Conservation (phyloP, 352 stramenopile genomes). For the Phytopythium montanum region DNA sequence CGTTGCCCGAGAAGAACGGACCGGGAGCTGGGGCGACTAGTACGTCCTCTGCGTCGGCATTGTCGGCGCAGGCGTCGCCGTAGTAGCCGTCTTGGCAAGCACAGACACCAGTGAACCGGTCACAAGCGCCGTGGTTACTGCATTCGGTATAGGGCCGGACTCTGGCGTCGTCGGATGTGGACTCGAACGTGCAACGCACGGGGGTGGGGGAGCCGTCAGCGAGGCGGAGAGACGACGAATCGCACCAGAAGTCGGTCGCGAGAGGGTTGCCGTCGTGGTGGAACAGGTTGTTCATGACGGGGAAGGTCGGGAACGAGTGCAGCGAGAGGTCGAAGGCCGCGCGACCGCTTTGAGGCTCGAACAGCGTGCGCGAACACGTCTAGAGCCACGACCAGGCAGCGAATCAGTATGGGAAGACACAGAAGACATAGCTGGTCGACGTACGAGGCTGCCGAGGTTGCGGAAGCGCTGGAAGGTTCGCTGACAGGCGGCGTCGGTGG, state of each 20-base stretch:
- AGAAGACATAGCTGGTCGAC: not conserved
- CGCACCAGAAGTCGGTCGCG: constrained; percentile 53
- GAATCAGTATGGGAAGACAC: not conserved
- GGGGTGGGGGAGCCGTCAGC: not conserved
- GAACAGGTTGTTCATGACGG: constrained; percentile 80
- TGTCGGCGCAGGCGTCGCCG: constrained; percentile 65
- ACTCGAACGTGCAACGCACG: constrained; percentile 45
- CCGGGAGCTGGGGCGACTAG: constrained; percentile 38
- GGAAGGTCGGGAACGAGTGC: constrained; percentile 60
- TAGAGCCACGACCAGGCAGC: constrained; percentile 1
- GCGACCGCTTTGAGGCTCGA: constrained; percentile 17
- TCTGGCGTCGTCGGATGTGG: constrained; percentile 30
- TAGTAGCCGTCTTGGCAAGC: constrained; percentile 63
- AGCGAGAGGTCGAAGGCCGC: constrained; percentile 57
- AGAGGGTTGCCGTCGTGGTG: constrained; percentile 57
- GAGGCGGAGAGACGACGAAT: constrained; percentile 13
- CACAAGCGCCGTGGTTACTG: constrained; percentile 57
- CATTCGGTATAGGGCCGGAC: constrained; percentile 59
- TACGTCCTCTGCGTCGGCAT: constrained; percentile 61
- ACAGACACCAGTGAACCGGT: constrained; percentile 42
- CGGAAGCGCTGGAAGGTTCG: constrained; percentile 65
- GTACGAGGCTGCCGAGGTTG: constrained; percentile 59
- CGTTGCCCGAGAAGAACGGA: constrained; percentile 69
- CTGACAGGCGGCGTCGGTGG: constrained; percentile 57
- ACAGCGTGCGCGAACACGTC: constrained; percentile 36